A percentile compares a stretch with the other conserved stretches of the same genome.
phyloP scores from a whole-genome alignment of 116 monocot species.

The Phalaenopsis hybrid region DNA sequence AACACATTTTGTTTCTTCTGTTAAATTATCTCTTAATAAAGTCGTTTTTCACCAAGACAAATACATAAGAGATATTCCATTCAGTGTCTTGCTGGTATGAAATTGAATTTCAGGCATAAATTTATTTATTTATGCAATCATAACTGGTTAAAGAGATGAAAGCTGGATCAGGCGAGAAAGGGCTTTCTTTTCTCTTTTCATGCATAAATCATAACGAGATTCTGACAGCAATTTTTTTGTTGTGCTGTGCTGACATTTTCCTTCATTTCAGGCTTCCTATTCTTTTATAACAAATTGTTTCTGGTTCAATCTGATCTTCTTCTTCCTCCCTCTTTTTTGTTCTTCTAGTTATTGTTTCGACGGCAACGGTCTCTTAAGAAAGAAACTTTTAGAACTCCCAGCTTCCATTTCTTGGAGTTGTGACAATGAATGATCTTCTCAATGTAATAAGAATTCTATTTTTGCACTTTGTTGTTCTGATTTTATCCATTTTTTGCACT shows the following conservation, averaged over 20 bases:
- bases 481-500: not conserved
- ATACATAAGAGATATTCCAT: too few species aligned
- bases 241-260: not conserved
- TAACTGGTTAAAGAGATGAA: not conserved
- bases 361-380: too few species aligned
- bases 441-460: not conserved
- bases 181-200: not conserved
- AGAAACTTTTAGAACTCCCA: not conserved
- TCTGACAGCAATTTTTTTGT: too few species aligned
- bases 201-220: not conserved
- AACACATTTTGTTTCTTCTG: too few species aligned
- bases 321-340: not conserved
- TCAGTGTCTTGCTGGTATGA: too few species aligned
- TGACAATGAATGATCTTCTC: constrained; percentile 8
- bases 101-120: too few species aligned
- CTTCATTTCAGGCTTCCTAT: not conserved
- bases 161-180: not conserved
- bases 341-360: too few species aligned
- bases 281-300: not conserved
- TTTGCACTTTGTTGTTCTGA: not conserved
- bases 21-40: too few species aligned
- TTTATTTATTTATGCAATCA: not conserved
- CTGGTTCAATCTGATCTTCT: not conserved
- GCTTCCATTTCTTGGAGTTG: not conserved
- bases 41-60: too few species aligned